Percentiles rank a stretch among this genome's conserved stretches.
Conservation (phyloP, 2,329 filamentous ascomycete genomes). For the Alternaria consortialis region DNA sequence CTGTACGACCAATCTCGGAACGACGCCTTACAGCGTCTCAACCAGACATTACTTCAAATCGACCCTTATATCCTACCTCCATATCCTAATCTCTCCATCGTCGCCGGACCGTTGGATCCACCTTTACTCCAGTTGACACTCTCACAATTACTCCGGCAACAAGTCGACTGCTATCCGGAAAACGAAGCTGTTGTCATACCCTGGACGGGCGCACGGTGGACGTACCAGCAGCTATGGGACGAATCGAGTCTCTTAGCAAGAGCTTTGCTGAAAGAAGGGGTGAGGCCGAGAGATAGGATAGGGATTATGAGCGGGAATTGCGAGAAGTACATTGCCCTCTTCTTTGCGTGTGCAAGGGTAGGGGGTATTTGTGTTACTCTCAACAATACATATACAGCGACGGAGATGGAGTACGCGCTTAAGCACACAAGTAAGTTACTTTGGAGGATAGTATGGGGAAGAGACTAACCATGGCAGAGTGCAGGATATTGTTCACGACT, state of each 20-base stretch:
- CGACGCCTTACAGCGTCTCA: conserved; percentile 46
- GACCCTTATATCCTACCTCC: conserved; percentile 50
- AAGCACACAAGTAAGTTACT: conserved; percentile 69
- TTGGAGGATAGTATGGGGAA: not conserved
- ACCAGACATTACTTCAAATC: conserved; percentile 50
- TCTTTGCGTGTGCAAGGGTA: conserved; percentile 71
- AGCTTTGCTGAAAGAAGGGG: conserved; percentile 69
- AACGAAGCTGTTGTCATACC: conserved; percentile 76
- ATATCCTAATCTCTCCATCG: conserved; percentile 62
- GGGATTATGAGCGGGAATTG: conserved; percentile 76
- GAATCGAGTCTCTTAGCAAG: conserved; percentile 53
- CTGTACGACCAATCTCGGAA: conserved; percentile 38
- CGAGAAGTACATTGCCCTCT: conserved; percentile 69
- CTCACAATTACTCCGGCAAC: conserved; percentile 75
- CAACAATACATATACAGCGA: conserved; percentile 82
- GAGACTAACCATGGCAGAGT: conserved; percentile 58
- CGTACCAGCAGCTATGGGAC: conserved; percentile 59
- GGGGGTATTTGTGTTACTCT: conserved; percentile 71
- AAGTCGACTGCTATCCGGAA: conserved; percentile 70
- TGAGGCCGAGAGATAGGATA: conserved; percentile 73
- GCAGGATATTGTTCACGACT: conserved; percentile 77
- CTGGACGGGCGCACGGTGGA: conserved; percentile 79
- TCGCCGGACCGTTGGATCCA: conserved; percentile 74
- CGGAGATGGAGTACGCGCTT: conserved; percentile 75
- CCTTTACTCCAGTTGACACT: conserved; percentile 76